Evolutionary conservation across 2,329 filamentous ascomycete species (phyloP), one percentile per base, ranked within the genome.

Genomic region (Allantophomopsis lycopodina): DNA sequence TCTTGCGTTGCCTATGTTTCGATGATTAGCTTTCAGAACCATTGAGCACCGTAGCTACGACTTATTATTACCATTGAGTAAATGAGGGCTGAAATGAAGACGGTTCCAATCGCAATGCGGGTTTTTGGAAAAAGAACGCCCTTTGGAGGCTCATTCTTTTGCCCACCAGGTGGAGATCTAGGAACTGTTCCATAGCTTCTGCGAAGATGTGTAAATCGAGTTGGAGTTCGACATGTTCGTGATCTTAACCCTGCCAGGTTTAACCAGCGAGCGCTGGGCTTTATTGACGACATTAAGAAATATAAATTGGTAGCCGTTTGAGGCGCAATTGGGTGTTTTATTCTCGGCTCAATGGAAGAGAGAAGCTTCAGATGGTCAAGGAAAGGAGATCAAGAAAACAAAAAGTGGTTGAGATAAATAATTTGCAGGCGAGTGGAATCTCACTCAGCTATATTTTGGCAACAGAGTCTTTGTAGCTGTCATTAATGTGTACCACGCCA

Each of bases 1-100:
- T 55, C 48, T 21, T 54, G 52, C 31, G 54, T 56, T 17, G 41
- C 47, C 55, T 57, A 28, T 30, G 42, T 17, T 18, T 10, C 18
- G 4, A 14, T 36, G n/a, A 36, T 44, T 34, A 17, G 15, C 12
- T 17, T n/a, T 28, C 7, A 10, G 10, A 10, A 12, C 23, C 10
- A 12, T 12, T 8, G 23, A 28, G 8, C 11, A n/a, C n/a, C n/a
- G 23, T 10, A 28, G 23, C 11, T 28, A 36, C 32, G 15, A 12
- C 5, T 28, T 10, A 21, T 3, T 12, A 30, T 60, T n/a, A 68
- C 64, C 65, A 69, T 70, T 35, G 63, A 67, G 51, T 69, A 70
- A 30, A 70, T 59, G 23, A 70, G 48, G 39, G 60, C 58, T 38
- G 60, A 57, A 46, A 68, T 60, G 47, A 70, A 65, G 11, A 68